phyloP scores from a whole-genome alignment of 306 rosid genomes.

The Quercus robur region DNA sequence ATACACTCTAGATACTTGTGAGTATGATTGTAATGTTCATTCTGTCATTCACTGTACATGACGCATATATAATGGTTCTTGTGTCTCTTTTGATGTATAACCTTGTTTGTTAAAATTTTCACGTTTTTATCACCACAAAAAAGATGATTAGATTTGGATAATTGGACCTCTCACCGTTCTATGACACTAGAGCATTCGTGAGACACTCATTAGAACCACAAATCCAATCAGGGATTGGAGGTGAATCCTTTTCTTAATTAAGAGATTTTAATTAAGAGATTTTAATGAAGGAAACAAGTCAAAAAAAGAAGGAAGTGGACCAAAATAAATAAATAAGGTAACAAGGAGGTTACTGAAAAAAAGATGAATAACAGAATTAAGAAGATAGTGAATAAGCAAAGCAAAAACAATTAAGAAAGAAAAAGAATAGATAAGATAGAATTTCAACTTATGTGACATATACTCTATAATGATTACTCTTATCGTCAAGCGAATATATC shows the following conservation, averaged over 20 bases:
- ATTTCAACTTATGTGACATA: too few relatives aligned
- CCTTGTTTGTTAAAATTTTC: neutral
- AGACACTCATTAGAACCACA: neutral
- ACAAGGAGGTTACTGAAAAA: neutral
- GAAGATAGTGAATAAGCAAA: neutral
- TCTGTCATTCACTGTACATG: neutral
- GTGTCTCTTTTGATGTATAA: neutral
- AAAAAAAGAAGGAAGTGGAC: neutral
- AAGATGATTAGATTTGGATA: neutral
- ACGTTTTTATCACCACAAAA: neutral
- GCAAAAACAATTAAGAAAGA: neutral
- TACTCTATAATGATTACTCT: too few relatives aligned
- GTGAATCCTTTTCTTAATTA: too few relatives aligned
- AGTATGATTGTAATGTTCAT: neutral
- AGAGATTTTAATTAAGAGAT: too few relatives aligned
- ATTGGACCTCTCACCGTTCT: neutral
- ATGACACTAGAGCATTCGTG: neutral
- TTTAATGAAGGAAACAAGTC: too few relatives aligned
- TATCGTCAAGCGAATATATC: too few relatives aligned
- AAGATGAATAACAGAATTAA: neutral
- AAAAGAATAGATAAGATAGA: too few relatives aligned
- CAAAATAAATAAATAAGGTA: too few relatives aligned
- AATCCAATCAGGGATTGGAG: neutral
- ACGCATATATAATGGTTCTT: neutral
- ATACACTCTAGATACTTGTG: too few relatives aligned